These are phyloP conservation scores for Cladophialophora chaetospira DNA, from an alignment of 2,329 filamentous ascomycete species.

Conservation along the genomic window DNA sequence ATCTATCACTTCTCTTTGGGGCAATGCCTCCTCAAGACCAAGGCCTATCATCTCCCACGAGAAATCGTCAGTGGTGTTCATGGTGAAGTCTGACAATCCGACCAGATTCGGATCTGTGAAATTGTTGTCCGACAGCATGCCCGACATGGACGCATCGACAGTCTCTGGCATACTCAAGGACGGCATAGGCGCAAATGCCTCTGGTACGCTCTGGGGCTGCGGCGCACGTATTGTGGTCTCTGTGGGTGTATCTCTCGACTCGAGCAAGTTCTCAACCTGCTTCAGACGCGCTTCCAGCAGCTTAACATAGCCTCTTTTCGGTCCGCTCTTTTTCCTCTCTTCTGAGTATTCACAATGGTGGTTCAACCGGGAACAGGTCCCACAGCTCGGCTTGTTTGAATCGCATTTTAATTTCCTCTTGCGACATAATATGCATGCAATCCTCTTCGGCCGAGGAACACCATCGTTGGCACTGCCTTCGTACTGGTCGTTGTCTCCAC, in stretches of 20 bases:
- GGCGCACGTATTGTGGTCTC: neutral
- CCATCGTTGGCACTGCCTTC: conserved; percentile 14
- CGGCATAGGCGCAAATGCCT: conserved; percentile 16
- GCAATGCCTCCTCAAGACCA: conserved; percentile 79
- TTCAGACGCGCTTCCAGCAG: conserved; percentile 81
- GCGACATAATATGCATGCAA: conserved; percentile 91
- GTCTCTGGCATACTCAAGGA: conserved; percentile 13
- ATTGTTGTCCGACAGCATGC: conserved; percentile 15
- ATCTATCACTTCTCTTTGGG: conserved; percentile 77
- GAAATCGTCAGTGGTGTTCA: conserved; percentile 49
- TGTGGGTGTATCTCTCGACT: conserved; percentile 23
- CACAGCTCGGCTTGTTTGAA: conserved; percentile 79
- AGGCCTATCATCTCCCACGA: conserved; percentile 85
- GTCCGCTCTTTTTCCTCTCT: conserved; percentile 89
- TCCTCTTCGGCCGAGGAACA: conserved; percentile 81
- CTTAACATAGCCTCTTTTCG: conserved; percentile 93
- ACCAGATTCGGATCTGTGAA: conserved; percentile 27
- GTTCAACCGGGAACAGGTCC: conserved; percentile 81
- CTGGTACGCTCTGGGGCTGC: conserved; percentile 1
- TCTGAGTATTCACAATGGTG: conserved; percentile 91
- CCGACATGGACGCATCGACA: conserved; percentile 22
- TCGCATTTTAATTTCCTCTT: conserved; percentile 70
- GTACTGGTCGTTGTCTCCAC: conserved; percentile 6
- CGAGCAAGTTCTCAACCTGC: conserved; percentile 33
- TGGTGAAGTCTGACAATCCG: conserved; percentile 29